Evolutionary conservation across 306 rosid genomes (phyloP).

Genomic region (Fagus crenata): DNA sequence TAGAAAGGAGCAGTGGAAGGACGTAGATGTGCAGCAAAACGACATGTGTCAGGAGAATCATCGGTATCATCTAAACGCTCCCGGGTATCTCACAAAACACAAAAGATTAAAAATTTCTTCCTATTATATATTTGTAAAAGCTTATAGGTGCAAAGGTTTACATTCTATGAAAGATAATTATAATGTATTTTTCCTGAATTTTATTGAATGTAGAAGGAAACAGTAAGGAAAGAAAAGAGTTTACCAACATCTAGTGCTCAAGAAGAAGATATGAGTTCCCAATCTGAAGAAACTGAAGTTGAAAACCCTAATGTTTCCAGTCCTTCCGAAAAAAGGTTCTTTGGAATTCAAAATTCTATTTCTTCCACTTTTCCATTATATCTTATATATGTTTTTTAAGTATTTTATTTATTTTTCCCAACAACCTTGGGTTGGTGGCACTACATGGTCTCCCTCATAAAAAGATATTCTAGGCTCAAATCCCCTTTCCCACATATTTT

Average conservation of each 20-base stretch:
- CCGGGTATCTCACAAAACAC: conserved; percentile 18
- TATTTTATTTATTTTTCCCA: too few relatives aligned
- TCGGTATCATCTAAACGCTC: conserved; percentile 12
- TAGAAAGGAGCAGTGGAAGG: conserved; percentile 21
- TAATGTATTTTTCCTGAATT: background rate
- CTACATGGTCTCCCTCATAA: too few relatives aligned
- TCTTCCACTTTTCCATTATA: background rate
- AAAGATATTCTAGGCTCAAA: too few relatives aligned
- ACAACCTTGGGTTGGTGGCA: too few relatives aligned
- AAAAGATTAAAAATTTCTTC: background rate
- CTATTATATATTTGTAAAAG: background rate
- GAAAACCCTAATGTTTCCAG: background rate
- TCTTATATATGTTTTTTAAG: background rate
- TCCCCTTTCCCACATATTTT: too few relatives aligned
- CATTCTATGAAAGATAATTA: background rate
- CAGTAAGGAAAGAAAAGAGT: background rate
- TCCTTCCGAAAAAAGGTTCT: conserved; percentile 23
- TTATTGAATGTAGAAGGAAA: conserved; percentile 14
- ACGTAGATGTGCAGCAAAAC: background rate
- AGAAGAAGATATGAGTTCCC: background rate
- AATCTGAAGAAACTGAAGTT: background rate
- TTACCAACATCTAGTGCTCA: background rate
- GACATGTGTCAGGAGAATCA: conserved; percentile 3
- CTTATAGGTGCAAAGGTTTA: background rate
- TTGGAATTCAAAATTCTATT: background rate